These are phyloP conservation scores for Blastocystis hominis DNA, from an alignment of 352 stramenopile genomes.

Conservation along the genomic window DNA sequence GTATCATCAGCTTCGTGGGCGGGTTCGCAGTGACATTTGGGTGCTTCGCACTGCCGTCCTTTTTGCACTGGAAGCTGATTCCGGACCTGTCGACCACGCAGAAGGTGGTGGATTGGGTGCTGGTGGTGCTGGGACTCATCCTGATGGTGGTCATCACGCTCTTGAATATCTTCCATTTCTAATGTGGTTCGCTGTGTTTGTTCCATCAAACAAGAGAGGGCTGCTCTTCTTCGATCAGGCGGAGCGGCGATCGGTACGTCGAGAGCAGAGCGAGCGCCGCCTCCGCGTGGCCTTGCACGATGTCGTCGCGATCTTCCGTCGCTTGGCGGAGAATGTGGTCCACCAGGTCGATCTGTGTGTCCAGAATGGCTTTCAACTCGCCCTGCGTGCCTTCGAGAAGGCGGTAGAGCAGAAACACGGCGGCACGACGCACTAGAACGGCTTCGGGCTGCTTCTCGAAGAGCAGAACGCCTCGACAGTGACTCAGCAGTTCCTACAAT, in stretches of 20 bases:
- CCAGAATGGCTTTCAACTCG: background rate
- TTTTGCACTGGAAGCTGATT: conserved; percentile 21
- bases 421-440: background rate
- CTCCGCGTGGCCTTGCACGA: background rate
- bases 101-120: conserved; percentile 18
- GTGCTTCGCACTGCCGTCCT: conserved; percentile 21
- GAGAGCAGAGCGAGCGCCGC: background rate
- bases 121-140: background rate
- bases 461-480: background rate
- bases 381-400: background rate
- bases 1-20: conserved; percentile 14
- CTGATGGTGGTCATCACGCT: conserved; percentile 19
- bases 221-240: too few relatives aligned
- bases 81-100: background rate
- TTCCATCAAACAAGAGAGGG: background rate
- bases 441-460: background rate
- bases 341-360: background rate
- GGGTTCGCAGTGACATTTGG: conserved; percentile 20
- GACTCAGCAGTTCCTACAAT: background rate
- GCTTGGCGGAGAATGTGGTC: background rate
- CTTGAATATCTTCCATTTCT: conserved; percentile 4
- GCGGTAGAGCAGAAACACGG: background rate
- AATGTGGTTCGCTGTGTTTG: background rate
- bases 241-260: background rate
- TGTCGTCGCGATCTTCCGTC: background rate